These are phyloP conservation scores for Daedaleopsis sinensis DNA, from an alignment of 768 basidiomycete species.

Conservation along the genomic window DNA sequence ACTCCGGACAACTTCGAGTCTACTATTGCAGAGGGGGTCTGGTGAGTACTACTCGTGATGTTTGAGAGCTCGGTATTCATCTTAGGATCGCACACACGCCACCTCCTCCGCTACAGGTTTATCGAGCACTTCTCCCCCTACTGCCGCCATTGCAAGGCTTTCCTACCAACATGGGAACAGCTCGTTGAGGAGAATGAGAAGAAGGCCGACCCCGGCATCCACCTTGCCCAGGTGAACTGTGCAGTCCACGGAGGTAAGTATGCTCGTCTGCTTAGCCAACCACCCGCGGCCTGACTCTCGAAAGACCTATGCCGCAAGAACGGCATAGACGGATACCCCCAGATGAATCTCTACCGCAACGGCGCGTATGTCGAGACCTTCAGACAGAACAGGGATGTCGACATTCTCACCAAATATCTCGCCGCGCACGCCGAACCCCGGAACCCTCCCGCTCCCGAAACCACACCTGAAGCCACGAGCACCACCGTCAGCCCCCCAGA, in stretches of 20 bases:
- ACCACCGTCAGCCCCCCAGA: conserved; percentile 21
- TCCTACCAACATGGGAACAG: conserved; percentile 82
- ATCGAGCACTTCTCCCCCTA: conserved; percentile 89
- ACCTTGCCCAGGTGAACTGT: conserved; percentile 84
- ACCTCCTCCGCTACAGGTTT: conserved; percentile 47
- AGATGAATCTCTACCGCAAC: conserved; percentile 71
- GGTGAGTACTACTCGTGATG: conserved; percentile 41
- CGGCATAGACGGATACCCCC: conserved; percentile 70
- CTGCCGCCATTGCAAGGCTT: conserved; percentile 77
- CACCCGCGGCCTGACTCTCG: background rate
- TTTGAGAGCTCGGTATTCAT: background rate
- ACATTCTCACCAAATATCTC: conserved; percentile 60
- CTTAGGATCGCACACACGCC: background rate
- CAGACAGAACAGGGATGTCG: conserved; percentile 53
- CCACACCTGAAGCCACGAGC: conserved; percentile 31
- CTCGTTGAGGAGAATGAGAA: conserved; percentile 56
- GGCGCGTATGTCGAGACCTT: conserved; percentile 65
- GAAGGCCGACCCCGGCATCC: conserved; percentile 51
- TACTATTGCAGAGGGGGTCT: conserved; percentile 58
- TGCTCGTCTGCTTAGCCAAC: conserved; percentile 29
- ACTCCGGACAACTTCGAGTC: conserved; percentile 62
- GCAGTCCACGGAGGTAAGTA: conserved; percentile 74
- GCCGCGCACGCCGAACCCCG: conserved; percentile 41
- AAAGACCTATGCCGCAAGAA: conserved; percentile 82
- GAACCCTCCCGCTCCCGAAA: conserved; percentile 17